phyloP scores from a whole-genome alignment of 2,329 filamentous ascomycete genomes.

The Colletotrichum sp. region DNA sequence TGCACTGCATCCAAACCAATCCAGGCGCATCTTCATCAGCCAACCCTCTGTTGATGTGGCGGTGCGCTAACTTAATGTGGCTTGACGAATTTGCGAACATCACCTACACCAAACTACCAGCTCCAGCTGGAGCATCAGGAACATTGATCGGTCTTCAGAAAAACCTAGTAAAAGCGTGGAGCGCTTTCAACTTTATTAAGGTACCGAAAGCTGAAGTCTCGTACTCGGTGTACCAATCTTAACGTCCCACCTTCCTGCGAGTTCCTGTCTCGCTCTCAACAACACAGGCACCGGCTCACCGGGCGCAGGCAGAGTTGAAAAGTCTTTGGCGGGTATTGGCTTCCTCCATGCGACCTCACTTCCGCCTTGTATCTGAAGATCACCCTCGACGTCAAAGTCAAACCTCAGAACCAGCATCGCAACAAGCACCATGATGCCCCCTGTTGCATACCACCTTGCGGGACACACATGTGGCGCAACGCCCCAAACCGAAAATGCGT shows the following conservation, averaged over 20 bases:
- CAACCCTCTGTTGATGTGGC: not conserved
- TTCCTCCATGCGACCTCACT: not conserved
- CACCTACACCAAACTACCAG: not conserved
- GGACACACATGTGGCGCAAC: conserved; percentile 1
- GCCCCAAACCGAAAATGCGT: not conserved
- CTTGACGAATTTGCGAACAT: not conserved
- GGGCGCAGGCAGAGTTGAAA: not conserved
- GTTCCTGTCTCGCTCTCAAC: not conserved
- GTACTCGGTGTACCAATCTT: not conserved
- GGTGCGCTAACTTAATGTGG: not conserved
- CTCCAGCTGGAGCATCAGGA: not conserved
- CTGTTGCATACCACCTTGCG: conserved; percentile 3
- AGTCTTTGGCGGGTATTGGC: not conserved
- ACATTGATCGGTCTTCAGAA: not conserved
- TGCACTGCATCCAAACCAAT: not conserved
- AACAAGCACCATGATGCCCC: not conserved
- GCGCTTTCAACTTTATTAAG: not conserved
- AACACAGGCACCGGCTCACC: not conserved
- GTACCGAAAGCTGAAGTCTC: not conserved
- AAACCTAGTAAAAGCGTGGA: no score
- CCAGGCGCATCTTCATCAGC: not conserved
- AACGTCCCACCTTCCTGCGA: not conserved
- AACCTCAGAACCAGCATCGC: not conserved
- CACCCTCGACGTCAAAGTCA: not conserved
- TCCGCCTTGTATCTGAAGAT: not conserved